These are phyloP conservation scores for Coniochaeta prunicola DNA, from an alignment of 2,329 filamentous ascomycete genomes.

Conservation along the genomic window DNA sequence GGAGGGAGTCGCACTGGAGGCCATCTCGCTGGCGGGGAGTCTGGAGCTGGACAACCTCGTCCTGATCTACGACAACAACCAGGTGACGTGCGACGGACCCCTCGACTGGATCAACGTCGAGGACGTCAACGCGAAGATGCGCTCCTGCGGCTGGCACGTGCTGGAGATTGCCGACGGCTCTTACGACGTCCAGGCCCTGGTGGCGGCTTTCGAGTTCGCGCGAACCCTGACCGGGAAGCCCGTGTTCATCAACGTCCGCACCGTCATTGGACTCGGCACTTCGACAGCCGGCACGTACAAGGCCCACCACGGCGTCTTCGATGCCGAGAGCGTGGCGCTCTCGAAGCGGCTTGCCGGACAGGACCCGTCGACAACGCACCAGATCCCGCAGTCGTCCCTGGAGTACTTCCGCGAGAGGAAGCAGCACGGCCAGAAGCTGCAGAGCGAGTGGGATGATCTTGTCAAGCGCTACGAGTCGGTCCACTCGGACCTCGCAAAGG, in stretches of 20 bases:
- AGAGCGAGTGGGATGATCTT: constrained; percentile 39
- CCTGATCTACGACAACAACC: constrained; percentile 51
- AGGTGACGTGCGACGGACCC: constrained; percentile 47
- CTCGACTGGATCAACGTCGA: constrained; percentile 46
- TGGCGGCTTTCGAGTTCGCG: constrained; percentile 31
- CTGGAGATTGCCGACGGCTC: constrained; percentile 42
- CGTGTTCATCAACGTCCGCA: constrained; percentile 49
- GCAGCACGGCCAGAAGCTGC: constrained; percentile 35
- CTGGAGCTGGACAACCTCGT: constrained; percentile 43
- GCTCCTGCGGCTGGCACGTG: constrained; percentile 43
- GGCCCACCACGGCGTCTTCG: constrained; percentile 52
- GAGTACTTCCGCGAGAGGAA: constrained; percentile 45
- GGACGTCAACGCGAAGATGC: constrained; percentile 48
- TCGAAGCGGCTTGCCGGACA: constrained; percentile 45
- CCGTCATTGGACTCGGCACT: constrained; percentile 47
- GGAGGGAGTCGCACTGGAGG: constrained; percentile 47
- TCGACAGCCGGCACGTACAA: constrained; percentile 37
- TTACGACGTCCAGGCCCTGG: constrained; percentile 37
- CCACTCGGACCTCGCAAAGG: constrained; percentile 8
- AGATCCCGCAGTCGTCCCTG: constrained; percentile 35
- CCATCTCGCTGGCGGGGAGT: constrained; percentile 45
- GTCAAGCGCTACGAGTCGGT: constrained; percentile 8
- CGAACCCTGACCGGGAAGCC: constrained; percentile 46
- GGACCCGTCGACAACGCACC: constrained; percentile 38
- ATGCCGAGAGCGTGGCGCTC: constrained; percentile 41